Percentiles rank a stretch among this genome's conserved stretches.
These are phyloP conservation scores for Tetratostichococcus sp. DNA, from an alignment of 139 green algal genomes.

Conservation along the genomic window DNA sequence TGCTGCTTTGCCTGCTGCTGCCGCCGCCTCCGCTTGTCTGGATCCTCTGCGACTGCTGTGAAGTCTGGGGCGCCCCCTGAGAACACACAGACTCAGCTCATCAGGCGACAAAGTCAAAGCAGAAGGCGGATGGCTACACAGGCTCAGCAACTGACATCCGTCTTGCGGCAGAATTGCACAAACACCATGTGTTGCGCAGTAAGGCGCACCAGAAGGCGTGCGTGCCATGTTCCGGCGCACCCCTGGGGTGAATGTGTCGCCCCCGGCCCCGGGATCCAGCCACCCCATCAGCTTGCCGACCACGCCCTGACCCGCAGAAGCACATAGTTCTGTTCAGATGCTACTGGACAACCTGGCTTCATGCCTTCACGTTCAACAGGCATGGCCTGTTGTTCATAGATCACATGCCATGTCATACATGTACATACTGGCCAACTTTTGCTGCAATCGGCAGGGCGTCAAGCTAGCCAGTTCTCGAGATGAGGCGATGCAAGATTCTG, in stretches of 20 bases:
- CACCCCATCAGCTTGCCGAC: neutral
- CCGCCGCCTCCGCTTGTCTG: neutral
- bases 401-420: too few species aligned
- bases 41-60: neutral
- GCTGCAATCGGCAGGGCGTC: neutral
- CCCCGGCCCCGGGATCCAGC: neutral
- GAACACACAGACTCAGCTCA: too few species aligned
- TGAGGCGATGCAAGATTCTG: neutral
- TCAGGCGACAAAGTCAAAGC: too few species aligned
- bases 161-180: too few species aligned
- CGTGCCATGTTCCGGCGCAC: neutral
- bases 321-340: neutral
- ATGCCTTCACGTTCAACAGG: too few species aligned
- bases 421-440: neutral
- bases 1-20: neutral
- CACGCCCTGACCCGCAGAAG: neutral
- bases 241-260: too few species aligned
- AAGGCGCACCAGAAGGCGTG: neutral
- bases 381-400: neutral
- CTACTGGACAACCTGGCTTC: neutral
- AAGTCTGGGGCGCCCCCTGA: neutral
- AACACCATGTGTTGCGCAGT: too few species aligned
- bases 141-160: too few species aligned
- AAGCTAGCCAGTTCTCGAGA: too few species aligned
- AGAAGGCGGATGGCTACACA: too few species aligned